phyloP scores from a whole-genome alignment of 805 yeast species.

The Huiozyma sinensis region DNA sequence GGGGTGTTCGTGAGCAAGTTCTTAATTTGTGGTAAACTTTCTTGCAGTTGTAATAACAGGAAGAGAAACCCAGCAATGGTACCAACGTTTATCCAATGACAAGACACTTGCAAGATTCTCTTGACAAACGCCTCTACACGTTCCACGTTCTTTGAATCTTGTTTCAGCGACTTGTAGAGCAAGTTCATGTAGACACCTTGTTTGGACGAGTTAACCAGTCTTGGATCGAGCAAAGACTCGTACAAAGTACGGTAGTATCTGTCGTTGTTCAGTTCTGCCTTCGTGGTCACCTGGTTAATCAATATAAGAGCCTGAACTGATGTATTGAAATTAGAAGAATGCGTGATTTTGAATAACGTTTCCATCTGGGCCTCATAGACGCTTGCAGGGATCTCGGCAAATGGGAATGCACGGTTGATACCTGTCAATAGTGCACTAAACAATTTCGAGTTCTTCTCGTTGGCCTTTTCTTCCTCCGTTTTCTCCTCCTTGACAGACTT shows the following conservation, averaged over 20 bases:
- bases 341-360: conserved; percentile 81
- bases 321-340: conserved; percentile 87
- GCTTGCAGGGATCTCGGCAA: conserved; percentile 61
- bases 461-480: conserved; percentile 50
- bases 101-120: conserved; percentile 75
- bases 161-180: conserved; percentile 70
- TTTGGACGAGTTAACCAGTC: conserved; percentile 78
- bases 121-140: conserved; percentile 85
- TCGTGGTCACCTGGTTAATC: conserved; percentile 65
- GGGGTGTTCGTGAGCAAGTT: conserved; percentile 50
- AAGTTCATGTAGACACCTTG: conserved; percentile 86
- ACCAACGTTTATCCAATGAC: conserved; percentile 82
- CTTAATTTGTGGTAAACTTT: conserved; percentile 52
- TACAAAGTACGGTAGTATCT: conserved; percentile 82
- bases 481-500: conserved; percentile 55
- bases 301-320: conserved; percentile 85
- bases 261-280: conserved; percentile 46
- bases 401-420: conserved; percentile 92
- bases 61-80: conserved; percentile 75
- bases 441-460: conserved; percentile 75
- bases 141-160: conserved; percentile 44
- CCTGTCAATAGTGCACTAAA: conserved; percentile 91
- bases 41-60: conserved; percentile 58
- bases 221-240: conserved; percentile 77
- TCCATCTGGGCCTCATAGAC: conserved; percentile 68